Evolutionary conservation across 2,329 filamentous ascomycete species (phyloP).

Genomic region (Fusarium fracticaudum): DNA sequence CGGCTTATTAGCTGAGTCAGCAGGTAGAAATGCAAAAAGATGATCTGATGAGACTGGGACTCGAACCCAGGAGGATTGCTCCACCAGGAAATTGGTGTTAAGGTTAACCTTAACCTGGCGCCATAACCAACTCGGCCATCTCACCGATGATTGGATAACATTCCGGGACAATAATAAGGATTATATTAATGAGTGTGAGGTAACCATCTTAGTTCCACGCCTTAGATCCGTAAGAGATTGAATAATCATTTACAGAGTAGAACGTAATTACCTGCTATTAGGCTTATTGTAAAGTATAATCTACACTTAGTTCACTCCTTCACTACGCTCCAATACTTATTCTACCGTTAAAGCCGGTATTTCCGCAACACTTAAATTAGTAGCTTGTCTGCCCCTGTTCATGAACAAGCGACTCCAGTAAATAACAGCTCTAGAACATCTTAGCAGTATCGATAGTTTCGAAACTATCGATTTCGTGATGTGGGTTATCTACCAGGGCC

Average conservation of each 20-base stretch:
- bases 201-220: too few species aligned
- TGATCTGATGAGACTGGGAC: slow-evolving; percentile 22
- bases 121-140: slow-evolving; percentile 30
- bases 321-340: too few species aligned
- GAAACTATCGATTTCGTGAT: background rate
- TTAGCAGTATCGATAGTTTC: background rate
- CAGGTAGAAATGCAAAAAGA: background rate
- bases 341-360: background rate
- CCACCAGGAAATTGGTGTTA: slow-evolving; percentile 26
- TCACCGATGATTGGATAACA: slow-evolving; percentile 17
- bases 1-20: accelerated
- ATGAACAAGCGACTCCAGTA: accelerated
- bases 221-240: accelerated
- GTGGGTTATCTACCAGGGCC: background rate
- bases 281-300: background rate
- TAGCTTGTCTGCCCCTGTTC: background rate
- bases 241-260: background rate
- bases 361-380: background rate
- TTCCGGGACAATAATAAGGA: accelerated
- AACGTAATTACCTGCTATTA: background rate
- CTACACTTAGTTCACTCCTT: too few species aligned
- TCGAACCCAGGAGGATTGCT: slow-evolving; percentile 29
- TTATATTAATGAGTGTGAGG: accelerated
- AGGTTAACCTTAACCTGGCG: slow-evolving; percentile 29
- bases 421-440: background rate